Evolutionary conservation across 805 yeast genomes (phyloP).

Genomic region (Wickerhamia fluorescens): DNA sequence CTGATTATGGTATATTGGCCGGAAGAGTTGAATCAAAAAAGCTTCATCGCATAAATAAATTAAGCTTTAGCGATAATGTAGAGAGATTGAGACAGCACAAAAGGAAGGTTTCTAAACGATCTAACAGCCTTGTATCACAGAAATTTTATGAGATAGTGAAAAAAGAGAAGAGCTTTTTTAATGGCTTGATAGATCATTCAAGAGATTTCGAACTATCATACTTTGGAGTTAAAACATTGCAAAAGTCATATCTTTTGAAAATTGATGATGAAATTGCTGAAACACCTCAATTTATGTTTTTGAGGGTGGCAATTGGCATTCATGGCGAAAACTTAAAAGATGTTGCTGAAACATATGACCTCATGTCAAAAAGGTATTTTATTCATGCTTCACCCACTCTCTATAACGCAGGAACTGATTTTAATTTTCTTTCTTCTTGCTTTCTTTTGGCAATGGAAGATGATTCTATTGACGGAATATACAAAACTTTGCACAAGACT

Average conservation of each 20-base stretch:
- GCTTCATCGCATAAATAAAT: slow-evolving; percentile 13
- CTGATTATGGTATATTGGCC: slow-evolving; percentile 29
- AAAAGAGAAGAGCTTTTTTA: slow-evolving; percentile 56
- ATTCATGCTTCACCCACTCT: slow-evolving; percentile 95
- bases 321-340: slow-evolving; percentile 62
- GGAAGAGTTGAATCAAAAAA: slow-evolving; percentile 30
- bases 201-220: slow-evolving; percentile 76
- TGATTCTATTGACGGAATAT: slow-evolving; percentile 94
- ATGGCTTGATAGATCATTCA: slow-evolving; percentile 66
- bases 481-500: slow-evolving; percentile 77
- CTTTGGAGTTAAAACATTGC: slow-evolving; percentile 90
- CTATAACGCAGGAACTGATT: slow-evolving; percentile 87
- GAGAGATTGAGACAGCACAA: slow-evolving; percentile 9
- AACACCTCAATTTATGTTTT: slow-evolving; percentile 83
- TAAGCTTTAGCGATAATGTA: slow-evolving; percentile 21
- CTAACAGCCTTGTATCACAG: slow-evolving; percentile 48
- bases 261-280: slow-evolving; percentile 53
- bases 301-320: slow-evolving; percentile 90
- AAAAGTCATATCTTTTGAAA: slow-evolving; percentile 74
- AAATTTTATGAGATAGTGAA: slow-evolving; percentile 57
- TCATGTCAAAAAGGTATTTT: slow-evolving; percentile 82
- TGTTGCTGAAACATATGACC: slow-evolving; percentile 74
- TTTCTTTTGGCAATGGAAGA: slow-evolving; percentile 87
- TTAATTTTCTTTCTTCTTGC: slow-evolving; percentile 84
- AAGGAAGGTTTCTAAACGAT: slow-evolving; percentile 5